Percentiles rank a stretch among this genome's conserved stretches.
phyloP scores from a whole-genome alignment of 148 eudicot genomes.

The Rhododendron mucronatum region DNA sequence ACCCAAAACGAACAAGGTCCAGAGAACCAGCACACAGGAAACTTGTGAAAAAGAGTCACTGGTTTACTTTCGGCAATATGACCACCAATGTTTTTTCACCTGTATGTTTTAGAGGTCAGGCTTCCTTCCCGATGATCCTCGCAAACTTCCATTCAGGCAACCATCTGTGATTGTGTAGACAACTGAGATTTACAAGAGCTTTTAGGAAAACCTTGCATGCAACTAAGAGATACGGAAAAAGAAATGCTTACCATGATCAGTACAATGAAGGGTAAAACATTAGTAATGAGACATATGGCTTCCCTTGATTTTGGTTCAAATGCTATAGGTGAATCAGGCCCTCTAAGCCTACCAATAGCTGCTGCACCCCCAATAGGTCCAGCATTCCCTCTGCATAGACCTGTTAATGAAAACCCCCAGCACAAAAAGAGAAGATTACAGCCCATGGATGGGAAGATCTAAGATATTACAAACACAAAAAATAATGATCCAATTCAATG shows the following conservation, averaged over 20 bases:
- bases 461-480: not conserved
- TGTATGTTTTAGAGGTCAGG: not conserved
- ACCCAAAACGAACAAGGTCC: not conserved
- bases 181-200: not conserved
- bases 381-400: not conserved
- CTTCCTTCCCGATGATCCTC: not conserved
- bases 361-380: not conserved
- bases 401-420: not conserved
- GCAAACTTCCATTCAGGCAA: not conserved
- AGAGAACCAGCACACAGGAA: not conserved
- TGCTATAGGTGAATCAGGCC: not conserved
- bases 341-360: not conserved
- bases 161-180: not conserved
- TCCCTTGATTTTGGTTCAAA: not conserved
- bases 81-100: not conserved
- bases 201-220: not conserved
- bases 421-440: not conserved
- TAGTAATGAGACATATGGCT: not conserved
- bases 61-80: not conserved
- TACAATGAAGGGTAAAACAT: not conserved
- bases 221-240: not conserved
- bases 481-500: not conserved
- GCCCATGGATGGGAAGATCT: not conserved
- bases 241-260: not conserved
- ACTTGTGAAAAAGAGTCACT: not conserved